Base-by-base conservation (phyloP, 768 basidiomycete genomes). In the Chiua virens region DNA sequence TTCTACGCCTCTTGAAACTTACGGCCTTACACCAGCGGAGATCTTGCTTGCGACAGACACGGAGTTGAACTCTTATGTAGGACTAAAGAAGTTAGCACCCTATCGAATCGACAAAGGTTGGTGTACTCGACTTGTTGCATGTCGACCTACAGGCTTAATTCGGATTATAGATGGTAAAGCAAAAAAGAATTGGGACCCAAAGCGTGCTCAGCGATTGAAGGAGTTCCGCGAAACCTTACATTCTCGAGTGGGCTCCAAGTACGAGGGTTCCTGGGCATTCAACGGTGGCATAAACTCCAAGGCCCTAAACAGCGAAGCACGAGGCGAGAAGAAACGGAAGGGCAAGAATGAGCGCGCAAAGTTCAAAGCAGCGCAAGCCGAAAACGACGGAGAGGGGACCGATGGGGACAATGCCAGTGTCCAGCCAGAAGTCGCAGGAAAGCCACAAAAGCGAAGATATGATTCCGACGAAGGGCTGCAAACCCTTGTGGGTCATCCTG, bases 11-110 rank as follows among this genome's bases (percentile, higher is more conserved):
- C 62, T 82, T 0, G 77, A 86, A 53, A 68, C 66, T 28, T 95
- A 79, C 69, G 83, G 80, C 2, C 81, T 99, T 37, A 80, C 84
- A 2, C 83, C 96, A 1, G 82, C 78, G 5, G 95, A 99, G 61
- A 91, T 98, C 55, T 77, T 99, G 22, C 79, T 92, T 62, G 94
- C 96, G 7, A 91, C 86, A 4, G 96, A 99, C 70, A 77, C 83
- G 49, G 97, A 99, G 65, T 79, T 99, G 43, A 99, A 98, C 71
- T 79, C 89, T 51, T 92, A 92, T 69, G 80, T 96, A 71, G 82
- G 87, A 39, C 75, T 98, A 60, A 96, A 92, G 72, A 88, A 89
- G 67, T 79, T 92, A 57, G 97, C 96, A 15, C 92, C 97, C 7
- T 98, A 98, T 68, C 83, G 90, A 38, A 75, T 81, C 41, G 77